Evolutionary conservation across 306 rosid genomes (phyloP).

Genomic region (Sophora flavescens): DNA sequence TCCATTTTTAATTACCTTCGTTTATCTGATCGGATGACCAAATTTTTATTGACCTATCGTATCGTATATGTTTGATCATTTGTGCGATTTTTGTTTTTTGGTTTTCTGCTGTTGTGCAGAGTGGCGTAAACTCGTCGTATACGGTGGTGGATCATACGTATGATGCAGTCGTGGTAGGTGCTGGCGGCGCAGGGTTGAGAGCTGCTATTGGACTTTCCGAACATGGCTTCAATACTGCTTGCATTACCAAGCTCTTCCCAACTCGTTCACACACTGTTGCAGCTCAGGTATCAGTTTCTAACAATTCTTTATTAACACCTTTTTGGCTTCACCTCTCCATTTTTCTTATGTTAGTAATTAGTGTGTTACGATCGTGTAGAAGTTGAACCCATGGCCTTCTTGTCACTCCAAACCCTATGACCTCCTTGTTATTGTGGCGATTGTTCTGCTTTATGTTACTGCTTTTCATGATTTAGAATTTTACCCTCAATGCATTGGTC

Average conservation of each 20-base stretch:
- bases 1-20: not conserved
- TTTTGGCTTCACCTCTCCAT: no score
- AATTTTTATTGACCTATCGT: not conserved
- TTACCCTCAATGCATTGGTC: not conserved
- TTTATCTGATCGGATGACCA: not conserved
- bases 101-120: constrained; percentile 58
- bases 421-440: not conserved
- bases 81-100: constrained; percentile 10
- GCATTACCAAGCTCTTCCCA: constrained; percentile 95
- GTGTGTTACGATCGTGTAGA: no score
- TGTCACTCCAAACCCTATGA: no score
- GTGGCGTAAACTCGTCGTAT: constrained; percentile 67
- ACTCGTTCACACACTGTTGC: constrained; percentile 99
- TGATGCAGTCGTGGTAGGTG: constrained; percentile 94
- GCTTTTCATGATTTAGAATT: not conserved
- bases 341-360: no score
- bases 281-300: constrained; percentile 71
- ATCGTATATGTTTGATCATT: constrained; percentile 29
- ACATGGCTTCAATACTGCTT: constrained; percentile 97
- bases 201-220: constrained; percentile 97
- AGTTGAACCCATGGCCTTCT: no score
- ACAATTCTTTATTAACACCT: not conserved
- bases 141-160: constrained; percentile 91
- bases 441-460: not conserved
- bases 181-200: constrained; percentile 96